Conservation (phyloP, 176 grass and related monocot genomes). For the Carex cristatella region DNA sequence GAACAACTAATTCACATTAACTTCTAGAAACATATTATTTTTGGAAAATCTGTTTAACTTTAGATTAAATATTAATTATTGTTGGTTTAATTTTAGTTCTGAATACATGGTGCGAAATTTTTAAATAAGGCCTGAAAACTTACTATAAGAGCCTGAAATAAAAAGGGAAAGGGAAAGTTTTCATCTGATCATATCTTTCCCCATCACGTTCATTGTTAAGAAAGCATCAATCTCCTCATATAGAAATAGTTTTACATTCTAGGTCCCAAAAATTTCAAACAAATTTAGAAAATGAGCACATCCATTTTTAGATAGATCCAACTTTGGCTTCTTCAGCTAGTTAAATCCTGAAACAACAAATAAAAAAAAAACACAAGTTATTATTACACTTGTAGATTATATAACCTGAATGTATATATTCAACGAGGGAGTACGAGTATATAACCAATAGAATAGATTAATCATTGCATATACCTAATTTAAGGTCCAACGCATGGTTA, state of each 20-base stretch:
- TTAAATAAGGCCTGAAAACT: background rate
- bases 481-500: constrained; percentile 62
- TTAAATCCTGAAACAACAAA: constrained; percentile 48
- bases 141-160: background rate
- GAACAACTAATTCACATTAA: too few species aligned
- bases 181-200: background rate
- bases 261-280: background rate
- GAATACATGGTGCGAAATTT: background rate
- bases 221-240: background rate
- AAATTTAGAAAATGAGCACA: background rate
- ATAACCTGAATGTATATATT: background rate
- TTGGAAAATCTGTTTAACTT: too few species aligned
- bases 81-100: too few species aligned
- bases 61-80: too few species aligned
- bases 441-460: background rate
- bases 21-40: too few species aligned
- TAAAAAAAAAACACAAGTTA: background rate
- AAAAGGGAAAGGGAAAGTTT: too few species aligned
- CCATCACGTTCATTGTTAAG: background rate
- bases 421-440: background rate
- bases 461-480: constrained; percentile 37
- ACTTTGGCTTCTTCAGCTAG: constrained; percentile 17
- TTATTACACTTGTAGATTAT: background rate
- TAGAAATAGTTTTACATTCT: background rate
- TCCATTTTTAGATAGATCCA: background rate